Percentiles rank a stretch among this genome's conserved stretches.
phyloP scores from a whole-genome alignment of 768 basidiomycete species.

The Boletus reticuloceps region DNA sequence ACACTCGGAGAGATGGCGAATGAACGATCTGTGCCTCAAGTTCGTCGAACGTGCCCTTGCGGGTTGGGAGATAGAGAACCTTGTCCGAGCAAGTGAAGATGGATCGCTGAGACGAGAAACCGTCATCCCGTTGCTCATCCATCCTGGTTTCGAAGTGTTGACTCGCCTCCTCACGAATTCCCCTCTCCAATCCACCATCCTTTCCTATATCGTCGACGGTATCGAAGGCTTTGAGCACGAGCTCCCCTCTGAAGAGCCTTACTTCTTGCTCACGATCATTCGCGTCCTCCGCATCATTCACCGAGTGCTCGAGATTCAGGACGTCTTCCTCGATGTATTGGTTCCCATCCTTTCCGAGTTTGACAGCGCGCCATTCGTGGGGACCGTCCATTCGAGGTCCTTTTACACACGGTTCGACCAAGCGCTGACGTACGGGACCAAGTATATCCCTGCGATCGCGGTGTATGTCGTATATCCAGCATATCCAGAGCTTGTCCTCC shows the following conservation, averaged over 20 bases:
- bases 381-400: conserved; percentile 58
- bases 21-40: conserved; percentile 79
- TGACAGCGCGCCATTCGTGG: conserved; percentile 52
- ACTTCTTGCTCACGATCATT: conserved; percentile 71
- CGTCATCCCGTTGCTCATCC: conserved; percentile 56
- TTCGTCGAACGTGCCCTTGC: conserved; percentile 85
- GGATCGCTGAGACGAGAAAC: conserved; percentile 47
- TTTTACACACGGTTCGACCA: conserved; percentile 75
- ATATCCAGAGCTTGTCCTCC: conserved; percentile 69
- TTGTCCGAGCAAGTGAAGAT: conserved; percentile 61
- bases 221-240: conserved; percentile 73
- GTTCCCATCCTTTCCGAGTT: conserved; percentile 73
- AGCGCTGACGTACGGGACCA: conserved; percentile 63
- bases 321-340: conserved; percentile 86
- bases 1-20: conserved; percentile 79
- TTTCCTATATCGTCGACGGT: conserved; percentile 81
- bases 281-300: conserved; percentile 81
- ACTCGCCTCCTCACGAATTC: conserved; percentile 73
- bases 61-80: conserved; percentile 73
- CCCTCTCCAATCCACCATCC: conserved; percentile 66
- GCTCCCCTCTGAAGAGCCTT: conserved; percentile 64
- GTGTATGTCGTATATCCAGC: conserved; percentile 69
- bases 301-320: conserved; percentile 81
- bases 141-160: conserved; percentile 88
- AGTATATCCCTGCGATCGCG: conserved; percentile 78